phyloP scores from a whole-genome alignment of 495 filamentous ascomycete genomes.

The Neurospora sp. region DNA sequence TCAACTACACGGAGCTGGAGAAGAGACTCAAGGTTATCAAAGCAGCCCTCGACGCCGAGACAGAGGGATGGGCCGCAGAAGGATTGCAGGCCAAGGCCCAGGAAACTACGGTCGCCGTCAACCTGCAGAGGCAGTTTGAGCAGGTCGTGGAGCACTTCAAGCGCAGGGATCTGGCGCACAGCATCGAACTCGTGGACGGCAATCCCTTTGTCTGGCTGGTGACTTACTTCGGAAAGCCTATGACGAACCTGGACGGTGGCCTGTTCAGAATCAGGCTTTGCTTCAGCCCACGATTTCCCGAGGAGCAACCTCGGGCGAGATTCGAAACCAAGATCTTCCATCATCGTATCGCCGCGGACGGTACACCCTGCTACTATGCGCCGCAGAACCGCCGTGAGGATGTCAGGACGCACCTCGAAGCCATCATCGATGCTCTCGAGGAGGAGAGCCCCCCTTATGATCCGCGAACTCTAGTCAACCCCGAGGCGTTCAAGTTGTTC shows the following conservation, averaged over 20 bases:
- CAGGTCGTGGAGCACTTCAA: slow-evolving; percentile 70
- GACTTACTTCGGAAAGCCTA: slow-evolving; percentile 83
- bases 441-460: slow-evolving; percentile 84
- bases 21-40: slow-evolving; percentile 56
- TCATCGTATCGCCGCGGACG: slow-evolving; percentile 69
- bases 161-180: slow-evolving; percentile 55
- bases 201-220: slow-evolving; percentile 60
- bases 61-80: slow-evolving; percentile 56
- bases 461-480: slow-evolving; percentile 78
- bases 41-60: slow-evolving; percentile 60
- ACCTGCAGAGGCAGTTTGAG: slow-evolving; percentile 72
- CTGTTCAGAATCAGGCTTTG: slow-evolving; percentile 71
- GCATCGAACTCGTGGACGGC: slow-evolving; percentile 60
- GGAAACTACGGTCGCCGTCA: slow-evolving; percentile 67
- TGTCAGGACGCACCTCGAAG: slow-evolving; percentile 72
- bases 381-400: slow-evolving; percentile 55
- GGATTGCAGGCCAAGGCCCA: slow-evolving; percentile 53
- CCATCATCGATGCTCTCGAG: slow-evolving; percentile 73
- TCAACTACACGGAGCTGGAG: slow-evolving; percentile 70
- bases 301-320: slow-evolving; percentile 79
- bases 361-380: slow-evolving; percentile 77
- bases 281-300: slow-evolving; percentile 82
- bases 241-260: slow-evolving; percentile 89
- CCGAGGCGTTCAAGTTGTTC: slow-evolving; percentile 75
- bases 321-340: slow-evolving; percentile 80